Base-by-base conservation (phyloP, 106 monocot genomes). In the Dendrobium huoshanense region DNA sequence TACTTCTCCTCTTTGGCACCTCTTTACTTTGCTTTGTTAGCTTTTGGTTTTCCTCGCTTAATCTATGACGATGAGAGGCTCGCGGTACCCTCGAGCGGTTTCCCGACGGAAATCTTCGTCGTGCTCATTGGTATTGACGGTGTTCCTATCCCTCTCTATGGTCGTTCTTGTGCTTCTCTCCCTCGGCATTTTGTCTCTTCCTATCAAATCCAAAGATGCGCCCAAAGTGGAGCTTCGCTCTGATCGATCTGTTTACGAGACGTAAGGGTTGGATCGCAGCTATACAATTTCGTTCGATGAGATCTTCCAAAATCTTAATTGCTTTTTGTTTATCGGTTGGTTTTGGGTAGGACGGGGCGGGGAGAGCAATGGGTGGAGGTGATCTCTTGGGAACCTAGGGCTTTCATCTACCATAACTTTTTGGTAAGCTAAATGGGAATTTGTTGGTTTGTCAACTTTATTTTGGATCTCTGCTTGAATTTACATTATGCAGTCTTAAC, bases 341-440 rank as follows among this genome's bases (percentile, higher is more conserved):
- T 22, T 44, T 44, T 72, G 42, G 40, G 74, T 55, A 81, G 78
- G 78, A 67, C 79, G 48, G 87, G 56, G 79, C 83, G 80, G 33
- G 88, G 84, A 20, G 55, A 42, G 42, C 91, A 86, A 44, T 91
- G 91, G 91, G 82, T 83, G 48, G 91, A 91, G 82, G 77, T 91
- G 65, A 45, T 91, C 41, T 91, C 88, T 8, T 91, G 91, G 91
- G 88, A 91, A 77, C 90, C 90, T 1, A 88, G 90, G 74, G 90
- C 86, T 1, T 85, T 86, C 81, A 20, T 91, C 79, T 88, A 84
- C 59, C 91, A 91, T 45, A 86, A 86, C 78, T 91, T 91, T 79
- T 56, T 91, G 88, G 91, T 91, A 15, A 19, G 84, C 58, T 29
- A 13, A 44, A 44, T 70, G 2, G 15, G 56, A 77, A 19, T 75